A percentile compares a stretch with the other conserved stretches of the same genome.
phyloP scores from a whole-genome alignment of 2,329 filamentous ascomycete species.

The Magnaporthales sp. region DNA sequence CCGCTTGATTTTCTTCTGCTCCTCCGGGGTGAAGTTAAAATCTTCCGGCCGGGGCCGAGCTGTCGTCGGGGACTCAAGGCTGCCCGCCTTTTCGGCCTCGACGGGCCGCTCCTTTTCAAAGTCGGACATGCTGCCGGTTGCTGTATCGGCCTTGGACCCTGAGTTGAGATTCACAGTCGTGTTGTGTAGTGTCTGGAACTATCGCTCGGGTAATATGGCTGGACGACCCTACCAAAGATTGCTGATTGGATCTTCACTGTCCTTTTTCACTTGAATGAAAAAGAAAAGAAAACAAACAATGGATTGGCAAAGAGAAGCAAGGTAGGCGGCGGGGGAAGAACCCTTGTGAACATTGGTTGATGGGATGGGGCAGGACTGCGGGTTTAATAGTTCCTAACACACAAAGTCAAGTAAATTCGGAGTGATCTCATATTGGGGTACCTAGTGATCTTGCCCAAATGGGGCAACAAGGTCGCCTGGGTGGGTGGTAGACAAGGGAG shows the following conservation, averaged over 20 bases:
- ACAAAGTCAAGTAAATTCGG: not conserved
- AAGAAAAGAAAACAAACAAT: not conserved
- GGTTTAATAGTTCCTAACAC: not conserved
- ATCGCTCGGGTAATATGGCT: not conserved
- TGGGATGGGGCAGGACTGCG: not conserved
- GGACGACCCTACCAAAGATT: not conserved
- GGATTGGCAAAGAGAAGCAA: not conserved
- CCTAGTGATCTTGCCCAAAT: not conserved
- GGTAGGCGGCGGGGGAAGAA: not conserved
- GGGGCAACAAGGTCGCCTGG: not conserved
- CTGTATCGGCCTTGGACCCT: not conserved
- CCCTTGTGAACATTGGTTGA: not conserved
- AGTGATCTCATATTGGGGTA: not conserved
- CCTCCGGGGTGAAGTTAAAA: slow-evolving; percentile 44
- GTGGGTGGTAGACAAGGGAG: not conserved
- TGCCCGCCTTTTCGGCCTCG: slow-evolving; percentile 1
- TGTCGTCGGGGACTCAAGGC: not conserved
- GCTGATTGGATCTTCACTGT: not conserved
- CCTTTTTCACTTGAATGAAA: not conserved
- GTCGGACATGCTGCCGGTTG: not conserved
- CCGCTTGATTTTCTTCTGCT: slow-evolving; percentile 60
- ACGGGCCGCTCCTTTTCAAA: not conserved
- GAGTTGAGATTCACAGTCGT: not conserved
- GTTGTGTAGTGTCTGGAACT: not conserved
- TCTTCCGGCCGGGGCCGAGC: slow-evolving; percentile 16